Percentiles rank a stretch among this genome's conserved stretches.
Conservation (phyloP, 257 asterid genomes). For the Scutellaria galericulata region DNA sequence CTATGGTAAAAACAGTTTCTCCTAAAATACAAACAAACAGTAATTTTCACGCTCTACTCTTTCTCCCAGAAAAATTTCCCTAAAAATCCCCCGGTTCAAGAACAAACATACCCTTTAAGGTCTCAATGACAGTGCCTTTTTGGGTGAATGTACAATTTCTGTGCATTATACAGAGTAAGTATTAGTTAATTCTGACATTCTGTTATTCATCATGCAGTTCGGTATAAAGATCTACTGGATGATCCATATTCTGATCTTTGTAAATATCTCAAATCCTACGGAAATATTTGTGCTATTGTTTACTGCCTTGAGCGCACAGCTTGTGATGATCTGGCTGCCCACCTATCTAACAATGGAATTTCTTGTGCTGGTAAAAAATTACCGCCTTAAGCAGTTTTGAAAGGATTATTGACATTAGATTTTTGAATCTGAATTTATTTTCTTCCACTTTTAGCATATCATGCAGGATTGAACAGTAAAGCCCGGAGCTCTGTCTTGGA, state of each 20-base stretch:
- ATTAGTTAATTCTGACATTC: conserved; percentile 20
- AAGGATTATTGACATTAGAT: conserved; percentile 25
- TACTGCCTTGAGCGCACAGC: conserved; percentile 95
- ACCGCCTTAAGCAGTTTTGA: conserved; percentile 17
- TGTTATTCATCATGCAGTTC: conserved; percentile 66
- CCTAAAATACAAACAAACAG: too few species aligned
- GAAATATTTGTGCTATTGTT: conserved; percentile 81
- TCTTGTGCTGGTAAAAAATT: conserved; percentile 79
- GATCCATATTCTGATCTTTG: conserved; percentile 84
- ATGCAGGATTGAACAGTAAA: conserved; percentile 88
- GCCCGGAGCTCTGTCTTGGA: conserved; percentile 84
- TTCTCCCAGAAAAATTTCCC: too few species aligned
- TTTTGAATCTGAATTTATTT: conserved; percentile 35
- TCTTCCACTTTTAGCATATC: conserved; percentile 68
- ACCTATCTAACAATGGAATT: conserved; percentile 69
- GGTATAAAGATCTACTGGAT: conserved; percentile 86
- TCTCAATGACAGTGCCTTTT: conserved; percentile 7
- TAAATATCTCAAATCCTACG: conserved; percentile 75
- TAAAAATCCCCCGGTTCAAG: too few species aligned
- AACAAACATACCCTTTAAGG: too few species aligned
- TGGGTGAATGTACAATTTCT: conserved; percentile 1
- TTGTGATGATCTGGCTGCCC: conserved; percentile 85
- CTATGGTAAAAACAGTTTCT: too few species aligned
- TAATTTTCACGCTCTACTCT: too few species aligned
- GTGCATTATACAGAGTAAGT: not conserved